Evolutionary conservation across 768 basidiomycete species (phyloP).

Genomic region (Hypholoma fasciculare): DNA sequence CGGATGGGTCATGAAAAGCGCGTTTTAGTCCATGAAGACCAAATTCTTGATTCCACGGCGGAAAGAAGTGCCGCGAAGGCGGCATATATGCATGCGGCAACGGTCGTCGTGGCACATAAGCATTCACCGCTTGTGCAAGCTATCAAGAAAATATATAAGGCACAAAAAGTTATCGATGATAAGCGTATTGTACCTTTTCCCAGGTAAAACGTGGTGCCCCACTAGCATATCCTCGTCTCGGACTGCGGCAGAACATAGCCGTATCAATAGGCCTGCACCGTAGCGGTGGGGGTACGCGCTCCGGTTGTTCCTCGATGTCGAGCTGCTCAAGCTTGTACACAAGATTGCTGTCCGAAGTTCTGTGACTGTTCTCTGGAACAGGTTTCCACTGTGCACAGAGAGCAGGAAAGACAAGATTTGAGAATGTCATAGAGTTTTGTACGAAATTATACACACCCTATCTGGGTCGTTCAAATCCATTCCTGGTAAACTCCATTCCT

Average conservation of each 20-base stretch:
- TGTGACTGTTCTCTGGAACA: slow-evolving; percentile 11
- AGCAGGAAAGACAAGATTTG: neutral
- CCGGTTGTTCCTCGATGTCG: slow-evolving; percentile 2
- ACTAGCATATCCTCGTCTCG: neutral
- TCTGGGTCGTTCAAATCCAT: slow-evolving; percentile 26
- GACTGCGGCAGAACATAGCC: slow-evolving; percentile 5
- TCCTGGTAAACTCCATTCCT: slow-evolving; percentile 21
- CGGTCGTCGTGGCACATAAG: slow-evolving; percentile 10
- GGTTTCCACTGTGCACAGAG: slow-evolving; percentile 17
- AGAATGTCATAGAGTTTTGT: neutral
- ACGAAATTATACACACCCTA: slow-evolving; percentile 11
- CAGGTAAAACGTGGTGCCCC: slow-evolving; percentile 11
- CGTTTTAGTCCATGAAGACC: slow-evolving; percentile 17
- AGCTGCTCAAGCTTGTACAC: slow-evolving; percentile 3
- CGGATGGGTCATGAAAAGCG: neutral
- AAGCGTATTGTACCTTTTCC: slow-evolving; percentile 13
- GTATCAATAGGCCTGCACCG: slow-evolving; percentile 10
- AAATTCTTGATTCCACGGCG: slow-evolving; percentile 18
- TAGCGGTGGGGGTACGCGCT: neutral
- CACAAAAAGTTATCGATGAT: neutral
- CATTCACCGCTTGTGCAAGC: slow-evolving; percentile 10
- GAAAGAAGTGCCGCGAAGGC: slow-evolving; percentile 1
- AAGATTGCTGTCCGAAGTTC: slow-evolving; percentile 5
- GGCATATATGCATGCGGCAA: neutral
- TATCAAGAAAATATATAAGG: neutral